Evolutionary conservation across 129 eudicot genomes (phyloP), one percentile per base, ranked within the genome.

Genomic region (Chrysanthemum makinoi): DNA sequence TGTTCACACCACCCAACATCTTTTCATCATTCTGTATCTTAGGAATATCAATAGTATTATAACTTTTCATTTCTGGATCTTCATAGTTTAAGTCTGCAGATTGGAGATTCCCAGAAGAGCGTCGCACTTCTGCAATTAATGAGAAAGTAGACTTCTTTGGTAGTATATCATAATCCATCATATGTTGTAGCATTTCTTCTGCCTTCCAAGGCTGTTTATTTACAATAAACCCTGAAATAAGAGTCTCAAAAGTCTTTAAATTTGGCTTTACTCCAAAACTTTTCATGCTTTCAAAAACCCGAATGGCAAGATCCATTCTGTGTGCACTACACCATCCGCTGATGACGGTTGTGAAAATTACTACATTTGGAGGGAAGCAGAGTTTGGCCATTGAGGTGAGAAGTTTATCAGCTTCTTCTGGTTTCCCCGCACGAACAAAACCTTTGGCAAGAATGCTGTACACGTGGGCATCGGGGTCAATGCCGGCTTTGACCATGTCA

Each of bases 381-480:
- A 80, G 68, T 12, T 68, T 68, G 24, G 70, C 39, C 82, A 83
- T 80, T 53, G 70, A 55, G 55, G 50, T 52, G 14, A 83, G 52
- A 33, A 83, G 77, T 43, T 81, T 81, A 49, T 86, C 86, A 1
- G 91, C 91, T 66, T 86, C 81, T 19, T 83, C 83, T 1, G 88
- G 91, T 44, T 83, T 76, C 63, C 62, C 66, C 54, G 86, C 85
- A 20, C 86, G 86, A 46, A 72, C 83, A 19, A 83, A 86, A 62
- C 86, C 91, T 72, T 86, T 86, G 0, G 88, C 88, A 7, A 86
- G 86, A 46, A 86, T 86, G 81, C 86, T 75, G 69, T 75, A 86
- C 30, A 81, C 85, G 22, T 77, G 88, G 15, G 65, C 78, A 26
- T 86, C 86, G 1, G 91, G 91, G 18, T 77, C 62, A 12, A 86